Evolutionary conservation across 352 stramenopile genomes (phyloP), one percentile per base, ranked within the genome.

Genomic region (Pseudoperonospora humuli): DNA sequence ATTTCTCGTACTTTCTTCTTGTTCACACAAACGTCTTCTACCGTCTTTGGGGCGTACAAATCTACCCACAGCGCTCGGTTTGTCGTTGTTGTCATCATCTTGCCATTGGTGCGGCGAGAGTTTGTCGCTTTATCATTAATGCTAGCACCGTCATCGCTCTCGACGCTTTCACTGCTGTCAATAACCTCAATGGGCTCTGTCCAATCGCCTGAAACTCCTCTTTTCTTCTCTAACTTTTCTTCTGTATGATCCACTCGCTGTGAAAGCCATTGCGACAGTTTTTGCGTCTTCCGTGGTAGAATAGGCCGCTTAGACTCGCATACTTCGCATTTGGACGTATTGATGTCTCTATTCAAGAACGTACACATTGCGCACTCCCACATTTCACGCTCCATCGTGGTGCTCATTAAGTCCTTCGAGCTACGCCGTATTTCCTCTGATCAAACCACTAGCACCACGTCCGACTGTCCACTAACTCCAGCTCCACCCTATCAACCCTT

Each of bases 1-100:
- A 93, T 64, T 45, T 90, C 75, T 23, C 82, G 62, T 7, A 80
- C 46, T 54, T 93, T 93, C 40, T 88, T 89, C 57, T 85, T 87
- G 48, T 86, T 82, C 14, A 93, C 61, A 39, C 76, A 86, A 2
- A 93, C 51, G 1, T 93, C 68, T n/a, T 83, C 70, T 5, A 83
- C 55, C 3, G 44, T 57, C 14, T 59, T 53, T 0, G 76, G 73
- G 1, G 41, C 36, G 32, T 75, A 65, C 10, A 60, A 33, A 25
- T 86, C 75, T 6, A 56, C 47, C 81, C 76, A 93, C 3, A 90
- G 41, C 7, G 32, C 37, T 27, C 18, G 55, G 14, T 23, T 53
- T 11, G 24, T 1, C 26, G 36, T 41, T 8, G 33, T 7, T 48
- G 3, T 25, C 8, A 3, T 25, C 8, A 20, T 20, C 8, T 57